phyloP scores from a whole-genome alignment of 345 rosid genomes.

The Salix viminalis region DNA sequence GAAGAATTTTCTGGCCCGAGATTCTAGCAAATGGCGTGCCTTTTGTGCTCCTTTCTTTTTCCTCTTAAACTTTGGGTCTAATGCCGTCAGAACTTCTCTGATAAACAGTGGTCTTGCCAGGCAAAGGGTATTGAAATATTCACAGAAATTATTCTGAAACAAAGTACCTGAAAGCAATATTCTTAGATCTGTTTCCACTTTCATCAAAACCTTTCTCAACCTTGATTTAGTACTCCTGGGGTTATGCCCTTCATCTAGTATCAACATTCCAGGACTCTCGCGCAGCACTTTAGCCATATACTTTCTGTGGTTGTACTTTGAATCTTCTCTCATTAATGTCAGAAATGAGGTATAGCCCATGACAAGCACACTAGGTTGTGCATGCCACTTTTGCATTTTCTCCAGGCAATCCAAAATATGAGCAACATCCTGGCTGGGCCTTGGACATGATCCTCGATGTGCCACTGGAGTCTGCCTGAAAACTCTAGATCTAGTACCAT shows the following conservation, averaged over 20 bases:
- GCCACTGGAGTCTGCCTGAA: conserved; percentile 36
- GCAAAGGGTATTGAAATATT: conserved; percentile 87
- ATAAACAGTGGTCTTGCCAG: conserved; percentile 83
- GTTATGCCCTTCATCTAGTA: conserved; percentile 91
- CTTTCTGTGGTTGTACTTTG: conserved; percentile 68
- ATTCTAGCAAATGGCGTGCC: conserved; percentile 62
- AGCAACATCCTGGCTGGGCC: conserved; percentile 74
- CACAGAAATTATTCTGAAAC: conserved; percentile 94
- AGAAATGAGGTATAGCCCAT: conserved; percentile 93
- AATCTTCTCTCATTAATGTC: conserved; percentile 80
- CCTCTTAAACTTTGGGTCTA: conserved; percentile 58
- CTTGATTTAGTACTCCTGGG: conserved; percentile 92
- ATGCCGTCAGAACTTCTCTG: conserved; percentile 54
- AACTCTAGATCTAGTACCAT: conserved; percentile 65
- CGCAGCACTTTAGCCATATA: conserved; percentile 83
- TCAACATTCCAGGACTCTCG: conserved; percentile 79
- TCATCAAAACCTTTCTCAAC: conserved; percentile 85
- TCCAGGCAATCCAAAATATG: conserved; percentile 85
- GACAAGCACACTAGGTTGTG: conserved; percentile 85
- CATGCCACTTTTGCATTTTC: conserved; percentile 90
- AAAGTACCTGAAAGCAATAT: conserved; percentile 83
- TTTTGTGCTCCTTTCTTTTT: conserved; percentile 42
- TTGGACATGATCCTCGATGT: conserved; percentile 44
- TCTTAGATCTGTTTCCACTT: conserved; percentile 69
- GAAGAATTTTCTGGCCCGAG: conserved; percentile 78